These are phyloP conservation scores for Pisolithus albus DNA, from an alignment of 768 basidiomycete species.

Conservation along the genomic window DNA sequence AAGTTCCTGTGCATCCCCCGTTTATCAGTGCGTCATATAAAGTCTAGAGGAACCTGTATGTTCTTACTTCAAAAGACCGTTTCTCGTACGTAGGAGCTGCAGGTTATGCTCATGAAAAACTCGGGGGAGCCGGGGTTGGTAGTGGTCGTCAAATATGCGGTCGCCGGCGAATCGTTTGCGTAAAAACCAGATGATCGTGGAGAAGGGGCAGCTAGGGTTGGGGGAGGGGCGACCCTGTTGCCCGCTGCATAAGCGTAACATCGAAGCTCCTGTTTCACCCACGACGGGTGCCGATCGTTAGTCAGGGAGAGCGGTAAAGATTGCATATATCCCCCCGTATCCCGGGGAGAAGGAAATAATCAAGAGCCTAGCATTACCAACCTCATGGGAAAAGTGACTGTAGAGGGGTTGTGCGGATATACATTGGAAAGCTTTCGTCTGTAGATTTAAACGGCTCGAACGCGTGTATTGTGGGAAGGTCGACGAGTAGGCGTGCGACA, in stretches of 20 bases:
- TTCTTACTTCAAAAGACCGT: conserved; percentile 44
- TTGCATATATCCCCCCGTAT: not conserved
- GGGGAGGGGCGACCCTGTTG: conserved; percentile 19
- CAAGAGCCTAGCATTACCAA: conserved; percentile 17
- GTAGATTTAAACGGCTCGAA: conserved; percentile 22
- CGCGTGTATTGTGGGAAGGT: conserved; percentile 17
- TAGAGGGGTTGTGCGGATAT: conserved; percentile 35
- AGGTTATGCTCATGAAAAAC: conserved; percentile 30
- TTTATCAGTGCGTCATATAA: not conserved
- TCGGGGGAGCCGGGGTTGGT: conserved; percentile 20
- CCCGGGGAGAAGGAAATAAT: not conserved
- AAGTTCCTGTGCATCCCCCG: conserved; percentile 36
- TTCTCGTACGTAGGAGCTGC: conserved; percentile 32
- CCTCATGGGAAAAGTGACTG: conserved; percentile 36
- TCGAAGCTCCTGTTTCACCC: conserved; percentile 36
- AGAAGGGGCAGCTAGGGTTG: not conserved
- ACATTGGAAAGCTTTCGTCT: conserved; percentile 29
- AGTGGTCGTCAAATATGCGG: conserved; percentile 15
- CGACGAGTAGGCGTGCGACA: conserved; percentile 6
- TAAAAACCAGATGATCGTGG: conserved; percentile 14
- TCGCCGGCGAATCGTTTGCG: conserved; percentile 17
- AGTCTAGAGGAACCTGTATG: not conserved
- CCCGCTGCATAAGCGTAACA: conserved; percentile 35
- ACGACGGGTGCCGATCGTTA: conserved; percentile 11
- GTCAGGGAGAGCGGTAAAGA: conserved; percentile 2